Conservation (phyloP, 2,329 filamentous ascomycete genomes). For the Monosporascus sp. region DNA sequence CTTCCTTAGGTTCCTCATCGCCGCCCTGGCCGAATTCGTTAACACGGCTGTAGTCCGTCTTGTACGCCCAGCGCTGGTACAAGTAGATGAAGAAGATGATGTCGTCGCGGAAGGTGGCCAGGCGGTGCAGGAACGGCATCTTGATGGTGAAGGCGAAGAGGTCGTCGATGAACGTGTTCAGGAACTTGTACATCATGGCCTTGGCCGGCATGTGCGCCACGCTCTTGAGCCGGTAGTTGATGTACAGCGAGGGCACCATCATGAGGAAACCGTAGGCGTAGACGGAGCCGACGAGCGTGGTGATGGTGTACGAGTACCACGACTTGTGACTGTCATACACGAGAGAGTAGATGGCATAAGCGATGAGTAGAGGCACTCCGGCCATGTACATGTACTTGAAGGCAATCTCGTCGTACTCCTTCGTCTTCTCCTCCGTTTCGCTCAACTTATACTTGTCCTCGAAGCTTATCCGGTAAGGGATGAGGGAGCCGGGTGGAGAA, state of each 20-base stretch:
- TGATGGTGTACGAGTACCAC: conserved; percentile 95
- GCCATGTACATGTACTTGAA: conserved; percentile 96
- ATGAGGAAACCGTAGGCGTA: conserved; percentile 98
- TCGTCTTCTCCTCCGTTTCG: conserved; percentile 94
- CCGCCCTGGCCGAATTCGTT: conserved; percentile 98
- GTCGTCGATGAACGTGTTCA: conserved; percentile 99
- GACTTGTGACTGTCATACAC: conserved; percentile 94
- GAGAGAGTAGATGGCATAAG: conserved; percentile 87
- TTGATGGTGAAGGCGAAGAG: conserved; percentile 99
- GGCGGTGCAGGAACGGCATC: conserved; percentile 90
- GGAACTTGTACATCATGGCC: conserved; percentile 96
- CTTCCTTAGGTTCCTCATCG: conserved; percentile 69
- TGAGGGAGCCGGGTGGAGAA: conserved; percentile 59
- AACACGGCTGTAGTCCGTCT: conserved; percentile 82
- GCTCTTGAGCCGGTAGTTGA: conserved; percentile 95
- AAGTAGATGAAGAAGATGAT: conserved; percentile 98
- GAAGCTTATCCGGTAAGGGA: conserved; percentile 79
- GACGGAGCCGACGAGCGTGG: conserved; percentile 90
- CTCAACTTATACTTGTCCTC: conserved; percentile 96
- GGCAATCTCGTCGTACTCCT: conserved; percentile 96
- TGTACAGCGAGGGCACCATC: conserved; percentile 97
- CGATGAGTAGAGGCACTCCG: conserved; percentile 81
- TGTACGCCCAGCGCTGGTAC: conserved; percentile 92
- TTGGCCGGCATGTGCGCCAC: conserved; percentile 96
- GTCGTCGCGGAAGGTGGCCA: conserved; percentile 90